A percentile compares a stretch with the other conserved stretches of the same genome.
phyloP scores from a whole-genome alignment of 2,329 filamentous ascomycete species.

The Phialophora expanda region DNA sequence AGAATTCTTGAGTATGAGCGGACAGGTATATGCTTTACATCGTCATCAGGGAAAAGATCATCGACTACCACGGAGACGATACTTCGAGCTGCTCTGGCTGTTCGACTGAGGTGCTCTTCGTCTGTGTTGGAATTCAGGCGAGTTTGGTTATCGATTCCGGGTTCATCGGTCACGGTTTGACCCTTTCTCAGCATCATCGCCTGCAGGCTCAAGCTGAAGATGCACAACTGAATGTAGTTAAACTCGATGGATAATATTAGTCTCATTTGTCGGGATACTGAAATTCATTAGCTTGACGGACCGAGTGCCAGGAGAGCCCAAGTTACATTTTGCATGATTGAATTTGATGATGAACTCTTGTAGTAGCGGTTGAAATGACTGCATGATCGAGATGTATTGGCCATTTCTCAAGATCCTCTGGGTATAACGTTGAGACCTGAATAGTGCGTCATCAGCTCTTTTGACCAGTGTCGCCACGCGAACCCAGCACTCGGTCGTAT shows the following conservation, averaged over 20 bases:
- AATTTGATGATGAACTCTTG: conserved; percentile 14
- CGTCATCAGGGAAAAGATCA: conserved; percentile 9
- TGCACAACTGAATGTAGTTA: conserved; percentile 11
- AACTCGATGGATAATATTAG: conserved; percentile 10
- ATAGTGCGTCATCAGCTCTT: conserved; percentile 10
- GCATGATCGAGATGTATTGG: conserved; percentile 10
- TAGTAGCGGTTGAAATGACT: conserved; percentile 9
- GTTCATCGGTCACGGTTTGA: not conserved
- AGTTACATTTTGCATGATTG: conserved; percentile 16
- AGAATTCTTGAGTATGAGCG: conserved; percentile 10
- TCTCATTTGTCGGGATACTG: conserved; percentile 9
- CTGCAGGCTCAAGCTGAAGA: conserved; percentile 11
- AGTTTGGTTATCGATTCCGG: not conserved
- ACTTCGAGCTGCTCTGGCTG: conserved; percentile 6
- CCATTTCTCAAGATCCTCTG: conserved; percentile 5
- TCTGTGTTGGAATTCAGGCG: not conserved
- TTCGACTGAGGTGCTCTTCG: conserved; percentile 3
- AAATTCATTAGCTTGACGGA: not conserved
- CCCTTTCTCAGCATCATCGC: conserved; percentile 8
- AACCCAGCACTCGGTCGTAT: conserved; percentile 12
- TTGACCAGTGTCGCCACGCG: conserved; percentile 8
- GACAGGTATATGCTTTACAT: conserved; percentile 10
- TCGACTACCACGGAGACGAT: conserved; percentile 9
- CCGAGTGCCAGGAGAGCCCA: not conserved
- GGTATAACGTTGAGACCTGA: conserved; percentile 12